These are phyloP conservation scores for Penicillium sp. DNA, from an alignment of 2,329 filamentous ascomycete species.

Conservation along the genomic window DNA sequence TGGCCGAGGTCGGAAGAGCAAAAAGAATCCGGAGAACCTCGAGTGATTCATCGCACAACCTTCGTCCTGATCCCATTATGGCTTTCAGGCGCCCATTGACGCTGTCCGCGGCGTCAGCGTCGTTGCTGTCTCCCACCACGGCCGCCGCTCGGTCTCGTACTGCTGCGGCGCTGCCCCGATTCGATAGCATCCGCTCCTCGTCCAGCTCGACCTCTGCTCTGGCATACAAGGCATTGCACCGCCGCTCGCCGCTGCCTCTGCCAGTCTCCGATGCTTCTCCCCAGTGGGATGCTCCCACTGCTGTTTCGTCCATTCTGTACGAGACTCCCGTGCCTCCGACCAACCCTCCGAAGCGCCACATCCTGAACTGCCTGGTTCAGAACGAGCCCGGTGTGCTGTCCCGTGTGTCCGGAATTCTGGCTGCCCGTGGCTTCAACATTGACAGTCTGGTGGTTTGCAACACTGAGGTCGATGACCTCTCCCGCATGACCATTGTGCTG, in stretches of 20 bases:
- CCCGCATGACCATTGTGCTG: conserved; percentile 97
- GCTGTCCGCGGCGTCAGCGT: conserved; percentile 34
- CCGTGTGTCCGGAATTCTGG: conserved; percentile 92
- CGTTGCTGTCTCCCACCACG: conserved; percentile 26
- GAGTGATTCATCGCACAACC: conserved; percentile 28
- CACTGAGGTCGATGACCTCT: conserved; percentile 94
- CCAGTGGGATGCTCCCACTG: conserved; percentile 84
- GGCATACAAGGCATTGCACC: conserved; percentile 94
- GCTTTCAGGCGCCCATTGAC: conserved; percentile 40
- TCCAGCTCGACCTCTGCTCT: conserved; percentile 81
- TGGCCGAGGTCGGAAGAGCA: conserved; percentile 37
- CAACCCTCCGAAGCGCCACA: conserved; percentile 85
- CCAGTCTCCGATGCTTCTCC: conserved; percentile 71
- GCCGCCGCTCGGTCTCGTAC: conserved; percentile 29
- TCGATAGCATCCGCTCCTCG: conserved; percentile 33
- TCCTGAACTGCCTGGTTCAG: conserved; percentile 97
- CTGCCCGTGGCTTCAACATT: conserved; percentile 97
- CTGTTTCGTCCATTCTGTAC: conserved; percentile 97
- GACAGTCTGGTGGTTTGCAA: conserved; percentile 97
- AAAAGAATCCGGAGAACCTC: conserved; percentile 26
- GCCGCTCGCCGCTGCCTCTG: conserved; percentile 80
- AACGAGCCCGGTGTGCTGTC: conserved; percentile 98
- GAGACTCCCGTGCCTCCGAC: conserved; percentile 85
- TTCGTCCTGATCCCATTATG: conserved; percentile 29
- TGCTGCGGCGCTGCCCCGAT: conserved; percentile 29